Conservation (phyloP, 192 early-diverging fungal genomes). For the Coemansia asiatica region DNA sequence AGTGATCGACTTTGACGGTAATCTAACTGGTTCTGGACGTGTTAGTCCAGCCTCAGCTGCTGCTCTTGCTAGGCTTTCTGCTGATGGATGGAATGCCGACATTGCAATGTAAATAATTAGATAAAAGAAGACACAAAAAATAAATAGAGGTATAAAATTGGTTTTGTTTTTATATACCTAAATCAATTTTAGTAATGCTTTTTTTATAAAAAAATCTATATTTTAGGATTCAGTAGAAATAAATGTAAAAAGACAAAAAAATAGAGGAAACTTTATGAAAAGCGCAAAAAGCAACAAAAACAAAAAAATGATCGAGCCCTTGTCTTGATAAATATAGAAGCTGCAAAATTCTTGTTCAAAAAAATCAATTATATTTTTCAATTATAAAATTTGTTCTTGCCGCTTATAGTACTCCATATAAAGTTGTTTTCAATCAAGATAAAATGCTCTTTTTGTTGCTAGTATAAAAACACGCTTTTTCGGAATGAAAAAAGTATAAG, state of each 20-base stretch:
- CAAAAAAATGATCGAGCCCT: not conserved
- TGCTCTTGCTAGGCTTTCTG: slow-evolving; percentile 19
- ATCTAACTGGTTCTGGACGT: slow-evolving; percentile 1
- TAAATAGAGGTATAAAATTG: not conserved
- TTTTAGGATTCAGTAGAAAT: too few species aligned
- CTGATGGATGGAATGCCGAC: slow-evolving; percentile 28
- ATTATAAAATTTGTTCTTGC: too few species aligned
- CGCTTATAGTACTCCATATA: not conserved
- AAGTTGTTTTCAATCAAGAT: not conserved
- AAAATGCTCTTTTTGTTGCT: too few species aligned
- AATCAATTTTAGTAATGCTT: not conserved
- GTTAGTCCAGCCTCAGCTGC: slow-evolving; percentile 13
- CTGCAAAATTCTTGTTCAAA: not conserved
- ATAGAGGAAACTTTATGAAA: not conserved
- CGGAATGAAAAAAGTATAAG: slow-evolving; percentile 11
- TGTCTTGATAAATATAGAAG: not conserved
- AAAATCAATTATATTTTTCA: too few species aligned
- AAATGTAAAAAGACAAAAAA: not conserved
- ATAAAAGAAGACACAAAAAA: not conserved
- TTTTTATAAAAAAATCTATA: not conserved
- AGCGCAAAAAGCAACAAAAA: slow-evolving; percentile 6
- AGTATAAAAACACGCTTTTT: not conserved
- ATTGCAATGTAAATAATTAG: slow-evolving; percentile 9
- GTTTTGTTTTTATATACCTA: not conserved
- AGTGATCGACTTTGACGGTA: slow-evolving; percentile 2